Conservation (phyloP, 164 flowering plant genomes). For the Litsea cubeba region DNA sequence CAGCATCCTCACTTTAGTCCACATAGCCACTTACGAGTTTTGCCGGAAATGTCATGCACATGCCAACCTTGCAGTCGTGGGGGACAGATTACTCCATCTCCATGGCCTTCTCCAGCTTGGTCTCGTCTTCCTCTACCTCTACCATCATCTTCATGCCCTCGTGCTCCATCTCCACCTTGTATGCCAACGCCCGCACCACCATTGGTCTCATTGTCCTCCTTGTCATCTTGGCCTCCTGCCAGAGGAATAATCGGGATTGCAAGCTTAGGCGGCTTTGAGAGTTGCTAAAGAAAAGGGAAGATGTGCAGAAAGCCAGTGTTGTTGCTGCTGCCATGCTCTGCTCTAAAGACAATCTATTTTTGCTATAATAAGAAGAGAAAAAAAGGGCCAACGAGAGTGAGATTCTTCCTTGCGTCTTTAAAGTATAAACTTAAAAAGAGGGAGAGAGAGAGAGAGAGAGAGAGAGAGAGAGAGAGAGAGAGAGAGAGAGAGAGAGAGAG, state of each 20-base stretch:
- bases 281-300: not conserved
- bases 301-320: not conserved
- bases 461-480: too few relatives aligned
- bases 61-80: conserved; percentile 95
- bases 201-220: not conserved
- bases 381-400: too few relatives aligned
- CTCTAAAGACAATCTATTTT: not conserved
- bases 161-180: conserved; percentile 81
- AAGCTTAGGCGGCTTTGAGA: not conserved
- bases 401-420: too few relatives aligned
- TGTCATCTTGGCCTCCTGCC: not conserved
- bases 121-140: conserved; percentile 83
- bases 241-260: not conserved
- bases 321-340: not conserved
- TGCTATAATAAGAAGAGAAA: too few relatives aligned
- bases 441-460: too few relatives aligned
- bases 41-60: conserved; percentile 98
- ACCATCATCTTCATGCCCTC: conserved; percentile 52
- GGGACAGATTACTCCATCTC: conserved; percentile 70
- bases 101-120: conserved; percentile 66
- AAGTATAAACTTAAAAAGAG: too few relatives aligned
- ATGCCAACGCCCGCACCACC: conserved; percentile 5
- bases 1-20: conserved; percentile 94
- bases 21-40: conserved; percentile 63
- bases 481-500: too few relatives aligned